Conservation (phyloP, 2,329 filamentous ascomycete species). For the Penicillium capsulatum region DNA sequence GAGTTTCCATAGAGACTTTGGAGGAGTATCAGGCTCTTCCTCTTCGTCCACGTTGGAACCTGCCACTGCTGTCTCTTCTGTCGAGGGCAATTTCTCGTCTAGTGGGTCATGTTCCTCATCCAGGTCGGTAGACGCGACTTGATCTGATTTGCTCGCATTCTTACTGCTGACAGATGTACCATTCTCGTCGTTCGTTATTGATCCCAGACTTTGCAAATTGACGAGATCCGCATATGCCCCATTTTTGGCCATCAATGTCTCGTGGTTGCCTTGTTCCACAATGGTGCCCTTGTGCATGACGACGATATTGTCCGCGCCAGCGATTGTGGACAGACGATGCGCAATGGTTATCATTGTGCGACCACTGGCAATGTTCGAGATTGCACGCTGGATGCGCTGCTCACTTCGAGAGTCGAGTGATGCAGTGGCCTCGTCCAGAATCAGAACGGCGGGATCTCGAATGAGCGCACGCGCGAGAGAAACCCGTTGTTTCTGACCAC, state of each 20-base stretch:
- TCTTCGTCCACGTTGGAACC: conserved; percentile 24
- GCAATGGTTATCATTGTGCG: conserved; percentile 73
- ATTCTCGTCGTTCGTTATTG: too few relatives aligned
- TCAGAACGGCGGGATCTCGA: conserved; percentile 63
- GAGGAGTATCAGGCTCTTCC: conserved; percentile 24
- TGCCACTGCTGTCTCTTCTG: conserved; percentile 14
- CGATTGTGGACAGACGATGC: conserved; percentile 52
- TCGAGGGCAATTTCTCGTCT: too few relatives aligned
- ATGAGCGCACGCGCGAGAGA: conserved; percentile 75
- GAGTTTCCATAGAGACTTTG: conserved; percentile 28
- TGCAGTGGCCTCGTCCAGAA: conserved; percentile 77
- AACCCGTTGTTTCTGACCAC: conserved; percentile 76
- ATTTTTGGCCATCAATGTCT: conserved; percentile 50
- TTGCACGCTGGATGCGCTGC: conserved; percentile 50
- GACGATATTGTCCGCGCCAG: conserved; percentile 53
- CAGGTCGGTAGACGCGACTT: conserved; percentile 24
- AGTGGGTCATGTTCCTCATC: too few relatives aligned
- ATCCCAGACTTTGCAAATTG: conserved; percentile 47
- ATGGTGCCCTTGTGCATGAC: conserved; percentile 53
- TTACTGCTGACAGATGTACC: conserved; percentile 46
- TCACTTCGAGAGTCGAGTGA: conserved; percentile 54
- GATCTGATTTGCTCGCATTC: conserved; percentile 30
- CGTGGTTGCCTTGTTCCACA: conserved; percentile 50
- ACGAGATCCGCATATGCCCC: conserved; percentile 25
- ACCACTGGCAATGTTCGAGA: conserved; percentile 52